Evolutionary conservation across 495 filamentous ascomycete species (phyloP).

Genomic region (Penicillium argentinense): DNA sequence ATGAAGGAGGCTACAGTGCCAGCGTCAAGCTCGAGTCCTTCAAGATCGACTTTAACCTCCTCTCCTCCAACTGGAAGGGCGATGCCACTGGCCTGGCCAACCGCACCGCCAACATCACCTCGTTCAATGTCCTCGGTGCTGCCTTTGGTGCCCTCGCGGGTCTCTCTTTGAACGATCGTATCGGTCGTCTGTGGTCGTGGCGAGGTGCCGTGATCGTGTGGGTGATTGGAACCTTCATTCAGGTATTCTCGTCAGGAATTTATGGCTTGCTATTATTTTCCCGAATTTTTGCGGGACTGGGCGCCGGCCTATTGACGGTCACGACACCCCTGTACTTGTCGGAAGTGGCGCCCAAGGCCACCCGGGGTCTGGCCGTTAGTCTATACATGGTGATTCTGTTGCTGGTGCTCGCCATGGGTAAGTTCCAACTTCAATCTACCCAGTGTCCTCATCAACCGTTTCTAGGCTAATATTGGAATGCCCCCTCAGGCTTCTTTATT

Average conservation of each 20-base stretch:
- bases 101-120: slow-evolving; percentile 46
- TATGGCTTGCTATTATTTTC: slow-evolving; percentile 47
- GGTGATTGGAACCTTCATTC: slow-evolving; percentile 42
- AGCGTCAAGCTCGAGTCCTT: slow-evolving; percentile 42
- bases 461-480: neutral
- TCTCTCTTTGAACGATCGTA: slow-evolving; percentile 41
- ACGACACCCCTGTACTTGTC: slow-evolving; percentile 51
- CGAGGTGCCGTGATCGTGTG: slow-evolving; percentile 41
- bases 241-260: slow-evolving; percentile 44
- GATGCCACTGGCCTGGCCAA: slow-evolving; percentile 38
- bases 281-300: slow-evolving; percentile 46
- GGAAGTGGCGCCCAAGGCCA: slow-evolving; percentile 49
- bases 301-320: slow-evolving; percentile 50
- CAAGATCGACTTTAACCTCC: slow-evolving; percentile 39
- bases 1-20: slow-evolving; percentile 49
- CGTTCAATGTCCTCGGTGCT: slow-evolving; percentile 45
- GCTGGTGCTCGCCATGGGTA: slow-evolving; percentile 38
- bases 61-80: slow-evolving; percentile 34
- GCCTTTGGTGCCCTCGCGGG: slow-evolving; percentile 41
- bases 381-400: slow-evolving; percentile 51
- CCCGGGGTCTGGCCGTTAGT: slow-evolving; percentile 51
- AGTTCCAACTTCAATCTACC: slow-evolving; percentile 3
- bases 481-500: slow-evolving; percentile 45
- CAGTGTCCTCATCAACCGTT: neutral
- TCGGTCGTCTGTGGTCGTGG: slow-evolving; percentile 41